phyloP scores from a whole-genome alignment of 257 asterid genomes.

The Prunella vulgaris region DNA sequence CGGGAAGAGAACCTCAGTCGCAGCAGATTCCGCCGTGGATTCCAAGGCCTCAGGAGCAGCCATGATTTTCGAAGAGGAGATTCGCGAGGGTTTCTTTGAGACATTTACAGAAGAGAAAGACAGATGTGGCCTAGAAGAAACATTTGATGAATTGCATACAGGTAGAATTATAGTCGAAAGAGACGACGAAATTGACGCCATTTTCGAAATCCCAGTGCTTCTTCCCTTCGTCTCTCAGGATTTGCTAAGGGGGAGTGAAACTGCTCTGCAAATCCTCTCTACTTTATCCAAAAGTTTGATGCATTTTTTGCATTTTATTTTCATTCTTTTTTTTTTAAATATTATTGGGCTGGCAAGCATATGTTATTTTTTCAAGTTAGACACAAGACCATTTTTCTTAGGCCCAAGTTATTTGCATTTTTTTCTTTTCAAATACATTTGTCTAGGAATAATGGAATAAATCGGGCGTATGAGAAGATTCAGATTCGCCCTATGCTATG shows the following conservation, averaged over 20 bases:
- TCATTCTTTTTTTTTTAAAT: background rate
- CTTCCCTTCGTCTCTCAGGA: conserved; percentile 9
- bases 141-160: conserved; percentile 42
- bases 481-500: too few species aligned
- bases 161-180: conserved; percentile 40
- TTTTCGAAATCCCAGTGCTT: conserved; percentile 5
- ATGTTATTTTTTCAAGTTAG: too few species aligned
- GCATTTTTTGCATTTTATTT: background rate
- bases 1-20: conserved; percentile 35
- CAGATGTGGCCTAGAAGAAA: conserved; percentile 40
- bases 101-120: conserved; percentile 31
- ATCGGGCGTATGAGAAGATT: too few species aligned
- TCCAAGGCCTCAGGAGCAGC: conserved; percentile 72
- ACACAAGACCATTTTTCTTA: too few species aligned
- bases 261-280: conserved; percentile 9
- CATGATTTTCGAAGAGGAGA: conserved; percentile 30
- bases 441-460: too few species aligned
- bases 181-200: conserved; percentile 53
- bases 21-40: conserved; percentile 26
- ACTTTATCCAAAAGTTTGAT: conserved; percentile 28
- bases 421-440: too few species aligned
- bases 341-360: background rate
- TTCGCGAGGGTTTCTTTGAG: conserved; percentile 37
- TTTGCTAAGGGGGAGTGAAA: conserved; percentile 21
- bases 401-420: too few species aligned